Evolutionary conservation across 2,329 filamentous ascomycete species (phyloP).

Genomic region (Paecilomyces sp.): DNA sequence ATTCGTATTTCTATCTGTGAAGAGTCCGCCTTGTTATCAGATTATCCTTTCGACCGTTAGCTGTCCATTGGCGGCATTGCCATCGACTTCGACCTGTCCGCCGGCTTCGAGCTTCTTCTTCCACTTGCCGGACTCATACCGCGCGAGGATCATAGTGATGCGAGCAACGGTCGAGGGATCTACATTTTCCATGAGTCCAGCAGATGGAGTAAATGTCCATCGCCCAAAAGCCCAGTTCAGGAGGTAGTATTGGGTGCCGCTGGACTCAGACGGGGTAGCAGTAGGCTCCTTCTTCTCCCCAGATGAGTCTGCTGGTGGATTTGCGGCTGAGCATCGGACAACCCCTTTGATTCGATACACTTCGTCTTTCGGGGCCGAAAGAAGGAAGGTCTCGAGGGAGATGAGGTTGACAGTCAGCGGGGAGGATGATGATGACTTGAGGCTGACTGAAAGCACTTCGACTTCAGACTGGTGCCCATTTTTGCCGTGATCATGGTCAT

Average conservation of each 20-base stretch:
- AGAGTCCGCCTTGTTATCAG: slow-evolving; percentile 8
- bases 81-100: slow-evolving; percentile 23
- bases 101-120: slow-evolving; percentile 40
- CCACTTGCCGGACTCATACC: slow-evolving; percentile 43
- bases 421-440: slow-evolving; percentile 42
- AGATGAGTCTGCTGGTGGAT: slow-evolving; percentile 41
- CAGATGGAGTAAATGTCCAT: slow-evolving; percentile 73
- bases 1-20: neutral
- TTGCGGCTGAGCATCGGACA: slow-evolving; percentile 37
- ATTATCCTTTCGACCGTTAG: slow-evolving; percentile 29
- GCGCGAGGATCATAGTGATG: slow-evolving; percentile 41
- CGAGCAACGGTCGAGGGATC: slow-evolving; percentile 27
- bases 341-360: slow-evolving; percentile 89
- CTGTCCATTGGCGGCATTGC: slow-evolving; percentile 11
- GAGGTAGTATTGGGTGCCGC: slow-evolving; percentile 58
- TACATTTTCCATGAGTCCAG: slow-evolving; percentile 30
- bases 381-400: slow-evolving; percentile 60
- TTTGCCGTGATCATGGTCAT: slow-evolving; percentile 33
- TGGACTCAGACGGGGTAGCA: slow-evolving; percentile 6
- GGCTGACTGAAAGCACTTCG: slow-evolving; percentile 77
- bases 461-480: slow-evolving; percentile 73
- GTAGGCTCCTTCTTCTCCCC: slow-evolving; percentile 34
- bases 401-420: slow-evolving; percentile 47
- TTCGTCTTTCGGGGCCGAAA: slow-evolving; percentile 78
- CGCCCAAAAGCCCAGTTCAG: slow-evolving; percentile 97